Base-by-base conservation (phyloP, 2,329 filamentous ascomycete species). In the Monilinia fructicola region DNA sequence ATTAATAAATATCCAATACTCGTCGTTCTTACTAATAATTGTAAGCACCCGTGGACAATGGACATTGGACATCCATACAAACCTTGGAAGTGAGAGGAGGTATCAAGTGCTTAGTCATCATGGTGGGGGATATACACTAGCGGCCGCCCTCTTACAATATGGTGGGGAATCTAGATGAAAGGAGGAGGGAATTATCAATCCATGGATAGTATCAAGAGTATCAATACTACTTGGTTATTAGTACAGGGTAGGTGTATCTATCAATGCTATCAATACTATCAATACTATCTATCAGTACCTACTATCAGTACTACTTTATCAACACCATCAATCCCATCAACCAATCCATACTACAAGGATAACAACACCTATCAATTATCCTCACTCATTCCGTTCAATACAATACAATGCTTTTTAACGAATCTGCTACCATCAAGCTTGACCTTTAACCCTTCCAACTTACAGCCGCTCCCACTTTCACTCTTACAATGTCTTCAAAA, bases 401-500 rank as follows among this genome's bases (percentile, higher is more conserved):
- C 21, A 48, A 11, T 48, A 14, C 21, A 23, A 31, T 54, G 16
- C 28, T 18, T 18, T 14, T 9, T 16, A 10, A 23, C 23, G 7
- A 52, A 26, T 23, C 28, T 35, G 10, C 28, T 5, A 54, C 10
- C 18, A 21, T 23, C 40, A 38, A 35, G 4, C 21, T 46, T 18
- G 16, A n/a, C 28, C 55, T 26, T 54, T 26, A 28, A 14, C 26
- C 23, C 42, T 18, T 21, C 9, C 21, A 44, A 48, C 7, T 10
- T 21, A 23, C 7, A 5, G 10, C 12, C 10, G 10, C 26, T n/a
- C 26, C 18, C 14, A 3, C 26, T 16, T 12, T 35, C 23, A 7
- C 42, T 48, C 26, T 42, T 28, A 28, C 52, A 44, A 66, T 64
- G 59, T 18, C 65, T 64, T 64, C 65, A 38, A 64, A 64, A 28